Conservation (phyloP, 2,329 filamentous ascomycete genomes). For the Aspergillus pseudonomiae region DNA sequence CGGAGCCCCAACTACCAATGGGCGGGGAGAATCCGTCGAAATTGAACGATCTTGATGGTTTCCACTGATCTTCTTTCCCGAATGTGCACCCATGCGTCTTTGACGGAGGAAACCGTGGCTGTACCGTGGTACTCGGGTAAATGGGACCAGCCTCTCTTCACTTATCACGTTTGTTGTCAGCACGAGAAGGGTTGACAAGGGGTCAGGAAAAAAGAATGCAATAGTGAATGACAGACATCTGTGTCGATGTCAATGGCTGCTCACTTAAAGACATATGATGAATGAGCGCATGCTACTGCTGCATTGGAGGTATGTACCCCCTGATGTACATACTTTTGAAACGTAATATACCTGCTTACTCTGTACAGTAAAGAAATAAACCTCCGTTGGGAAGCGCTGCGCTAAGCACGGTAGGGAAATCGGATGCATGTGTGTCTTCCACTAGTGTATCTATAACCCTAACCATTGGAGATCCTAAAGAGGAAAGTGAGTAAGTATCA, state of each 20-base stretch:
- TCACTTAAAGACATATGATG: constrained; percentile 3
- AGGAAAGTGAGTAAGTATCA: constrained; percentile 18
- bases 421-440: constrained; percentile 1
- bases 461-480: constrained; percentile 11
- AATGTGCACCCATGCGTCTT: constrained; percentile 24
- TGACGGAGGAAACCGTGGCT: constrained; percentile 21
- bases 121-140: constrained; percentile 22
- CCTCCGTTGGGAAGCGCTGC: background rate
- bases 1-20: constrained; percentile 16
- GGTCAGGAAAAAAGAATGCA: background rate
- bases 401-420: background rate
- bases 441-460: constrained; percentile 1
- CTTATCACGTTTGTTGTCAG: background rate
- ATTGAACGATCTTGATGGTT: constrained; percentile 26
- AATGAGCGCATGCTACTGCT: background rate
- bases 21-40: constrained; percentile 10
- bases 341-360: background rate
- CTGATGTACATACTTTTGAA: background rate
- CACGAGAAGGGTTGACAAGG: background rate
- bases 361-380: background rate
- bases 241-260: background rate
- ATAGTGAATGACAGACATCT: background rate
- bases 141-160: background rate
- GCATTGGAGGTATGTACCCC: background rate
- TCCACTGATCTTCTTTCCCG: constrained; percentile 30